phyloP scores from a whole-genome alignment of 106 monocot species.

The Narthecium ossifragum region DNA sequence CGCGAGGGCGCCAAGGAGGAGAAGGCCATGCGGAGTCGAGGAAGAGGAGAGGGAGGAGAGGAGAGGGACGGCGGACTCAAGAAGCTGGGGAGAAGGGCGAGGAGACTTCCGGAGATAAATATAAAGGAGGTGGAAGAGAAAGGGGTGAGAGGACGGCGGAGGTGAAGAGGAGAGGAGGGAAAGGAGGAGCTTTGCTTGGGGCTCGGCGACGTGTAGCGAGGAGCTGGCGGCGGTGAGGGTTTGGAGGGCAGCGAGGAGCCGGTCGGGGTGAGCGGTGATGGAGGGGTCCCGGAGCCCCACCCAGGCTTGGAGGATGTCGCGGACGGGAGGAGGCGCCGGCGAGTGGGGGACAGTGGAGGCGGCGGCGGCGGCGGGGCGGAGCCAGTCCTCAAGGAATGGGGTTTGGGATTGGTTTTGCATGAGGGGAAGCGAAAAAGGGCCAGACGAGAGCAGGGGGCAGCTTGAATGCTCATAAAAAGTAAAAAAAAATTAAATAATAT shows the following conservation, averaged over 20 bases:
- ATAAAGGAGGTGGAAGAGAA: constrained; percentile 50
- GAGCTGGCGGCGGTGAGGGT: constrained; percentile 35
- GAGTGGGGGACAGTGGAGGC: neutral
- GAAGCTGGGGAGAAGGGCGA: constrained; percentile 36
- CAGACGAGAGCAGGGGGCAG: too few species aligned
- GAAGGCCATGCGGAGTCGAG: constrained; percentile 13
- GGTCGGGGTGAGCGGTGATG: constrained; percentile 12
- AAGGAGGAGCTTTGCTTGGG: constrained; percentile 52
- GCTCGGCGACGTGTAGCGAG: constrained; percentile 52
- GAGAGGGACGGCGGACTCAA: constrained; percentile 3
- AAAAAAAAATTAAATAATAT: too few species aligned
- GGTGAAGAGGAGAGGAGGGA: constrained; percentile 35
- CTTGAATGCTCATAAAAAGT: too few species aligned
- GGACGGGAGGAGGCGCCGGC: constrained; percentile 16
- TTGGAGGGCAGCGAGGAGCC: constrained; percentile 34
- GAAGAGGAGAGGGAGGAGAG: constrained; percentile 8
- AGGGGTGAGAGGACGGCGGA: constrained; percentile 12
- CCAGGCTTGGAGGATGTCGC: constrained; percentile 61
- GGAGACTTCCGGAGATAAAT: constrained; percentile 40
- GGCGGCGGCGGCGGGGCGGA: constrained; percentile 14
- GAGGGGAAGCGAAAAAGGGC: neutral
- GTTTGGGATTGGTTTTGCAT: constrained; percentile 16
- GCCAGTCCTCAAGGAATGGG: constrained; percentile 31
- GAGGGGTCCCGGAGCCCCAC: constrained; percentile 34
- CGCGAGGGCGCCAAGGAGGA: constrained; percentile 46